Conservation (phyloP, 2,329 filamentous ascomycete species). For the Bipolaris gigantea region DNA sequence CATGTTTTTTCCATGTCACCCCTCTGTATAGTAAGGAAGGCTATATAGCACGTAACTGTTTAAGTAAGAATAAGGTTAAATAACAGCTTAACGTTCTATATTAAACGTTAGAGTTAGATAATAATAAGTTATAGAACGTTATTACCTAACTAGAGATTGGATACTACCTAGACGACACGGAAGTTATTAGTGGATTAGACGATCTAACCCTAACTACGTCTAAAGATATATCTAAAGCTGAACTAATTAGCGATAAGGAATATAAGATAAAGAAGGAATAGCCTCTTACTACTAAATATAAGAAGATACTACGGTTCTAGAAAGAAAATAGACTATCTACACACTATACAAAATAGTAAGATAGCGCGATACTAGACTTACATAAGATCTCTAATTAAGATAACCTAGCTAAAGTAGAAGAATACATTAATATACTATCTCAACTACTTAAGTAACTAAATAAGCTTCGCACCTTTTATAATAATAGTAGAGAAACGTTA, state of each 20-base stretch:
- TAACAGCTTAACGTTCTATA: no score
- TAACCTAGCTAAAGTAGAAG: not conserved
- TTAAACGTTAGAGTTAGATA: not conserved
- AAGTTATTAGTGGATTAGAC: not conserved
- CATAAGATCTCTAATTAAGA: not conserved
- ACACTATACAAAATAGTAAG: not conserved
- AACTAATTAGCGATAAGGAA: not conserved
- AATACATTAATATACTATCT: not conserved
- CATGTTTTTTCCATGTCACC: no score
- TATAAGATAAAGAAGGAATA: not conserved
- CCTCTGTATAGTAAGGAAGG: no score
- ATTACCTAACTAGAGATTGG: not conserved
- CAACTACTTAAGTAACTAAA: no score
- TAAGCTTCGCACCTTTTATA: no score
- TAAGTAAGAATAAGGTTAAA: no score
- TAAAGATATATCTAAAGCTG: not conserved
- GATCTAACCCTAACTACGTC: not conserved
- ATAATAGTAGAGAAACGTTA: no score
- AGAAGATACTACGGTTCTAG: not conserved
- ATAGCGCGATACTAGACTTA: not conserved
- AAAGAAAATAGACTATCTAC: not conserved
- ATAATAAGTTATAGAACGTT: not conserved
- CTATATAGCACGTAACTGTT: not conserved
- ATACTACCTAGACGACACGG: not conserved
- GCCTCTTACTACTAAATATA: not conserved